Base-by-base conservation (phyloP, 169 alveolate species). In the Neospora caninum region DNA sequence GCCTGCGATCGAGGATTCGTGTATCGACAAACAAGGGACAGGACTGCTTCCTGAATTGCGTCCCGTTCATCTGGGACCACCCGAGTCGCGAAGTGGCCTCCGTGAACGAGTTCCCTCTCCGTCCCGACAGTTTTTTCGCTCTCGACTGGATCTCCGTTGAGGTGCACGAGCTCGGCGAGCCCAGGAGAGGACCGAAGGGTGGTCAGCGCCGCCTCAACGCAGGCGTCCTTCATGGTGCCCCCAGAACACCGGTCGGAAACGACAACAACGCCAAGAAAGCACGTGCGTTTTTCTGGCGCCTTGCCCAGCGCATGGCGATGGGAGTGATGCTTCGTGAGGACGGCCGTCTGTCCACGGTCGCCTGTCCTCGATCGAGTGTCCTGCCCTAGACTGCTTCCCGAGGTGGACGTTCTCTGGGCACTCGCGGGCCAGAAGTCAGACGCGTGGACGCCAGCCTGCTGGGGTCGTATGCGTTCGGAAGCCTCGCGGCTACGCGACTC, bases 181-280 rank as follows among this genome's bases (percentile, higher is more conserved):
- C 7, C 34, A 10, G 86, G 42, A 16, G 86, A 20, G 86, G 45
- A 13, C 25, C 67, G 64, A 0, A 82, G 89, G 36, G 38, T 42
- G 18, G 25, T 82, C 34, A 42, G 41, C 34, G 41, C 53, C 67
- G 89, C 41, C 31, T 82, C 67, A 18, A 31, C 89, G 38, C 89
- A 82, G 0, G 53, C 89, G 25, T 82, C 89, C 41, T 41, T 38
- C 89, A 82, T 82, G 31, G 0, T 34, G 2, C 89, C 89, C 25
- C 67, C 54, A 22, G 36, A 82, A 82, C 89, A 82, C 38, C 89
- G 54, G 25, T 82, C 89, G 38, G 89, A 82, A 42, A 82, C 89
- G 31, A 82, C 64, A 29, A 82, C 67, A 41, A 82, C 39, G 64
- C 69, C 89, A 4, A 82, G 89, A 13, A 18, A 36, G n/a, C 86